Percentiles rank a stretch among this genome's conserved stretches.
Conservation (phyloP, 306 rosid species). For the Carpinus viminea region DNA sequence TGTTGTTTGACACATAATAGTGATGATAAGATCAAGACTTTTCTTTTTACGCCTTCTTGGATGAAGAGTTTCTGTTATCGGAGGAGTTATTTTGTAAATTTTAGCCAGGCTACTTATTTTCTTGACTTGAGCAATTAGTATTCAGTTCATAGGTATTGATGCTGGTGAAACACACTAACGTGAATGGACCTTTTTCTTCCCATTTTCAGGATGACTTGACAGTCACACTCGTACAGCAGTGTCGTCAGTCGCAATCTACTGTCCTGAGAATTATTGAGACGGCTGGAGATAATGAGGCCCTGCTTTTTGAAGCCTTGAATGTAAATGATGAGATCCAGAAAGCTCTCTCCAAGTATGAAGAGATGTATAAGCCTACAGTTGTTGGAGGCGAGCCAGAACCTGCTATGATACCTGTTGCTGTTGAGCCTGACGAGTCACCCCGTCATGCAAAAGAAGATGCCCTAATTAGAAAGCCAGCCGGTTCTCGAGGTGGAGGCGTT, state of each 20-base stretch:
- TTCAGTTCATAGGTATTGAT: not conserved
- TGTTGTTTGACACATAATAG: not conserved
- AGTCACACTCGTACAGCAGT: conserved; percentile 84
- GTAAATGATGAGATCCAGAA: conserved; percentile 90
- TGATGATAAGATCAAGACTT: not conserved
- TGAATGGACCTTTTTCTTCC: conserved; percentile 2
- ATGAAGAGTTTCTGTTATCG: not conserved
- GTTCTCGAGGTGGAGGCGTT: conserved; percentile 51
- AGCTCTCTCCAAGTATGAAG: conserved; percentile 76
- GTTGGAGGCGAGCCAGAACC: conserved; percentile 70
- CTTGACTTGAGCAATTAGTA: not conserved
- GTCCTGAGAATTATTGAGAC: conserved; percentile 79
- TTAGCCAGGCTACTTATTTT: not conserved
- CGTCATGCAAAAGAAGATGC: conserved; percentile 59
- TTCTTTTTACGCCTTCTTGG: not conserved
- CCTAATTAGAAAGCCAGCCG: conserved; percentile 72
- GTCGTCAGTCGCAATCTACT: conserved; percentile 65
- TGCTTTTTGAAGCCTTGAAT: conserved; percentile 94
- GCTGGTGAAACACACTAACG: not conserved
- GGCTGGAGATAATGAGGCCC: conserved; percentile 86
- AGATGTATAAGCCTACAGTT: conserved; percentile 56
- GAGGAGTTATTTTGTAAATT: conserved; percentile 1
- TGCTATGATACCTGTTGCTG: conserved; percentile 96
- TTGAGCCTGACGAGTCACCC: conserved; percentile 93
- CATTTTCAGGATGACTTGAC: conserved; percentile 85